Conservation (phyloP, 1,139 yeast genomes). For the Hyphopichia fennica region DNA sequence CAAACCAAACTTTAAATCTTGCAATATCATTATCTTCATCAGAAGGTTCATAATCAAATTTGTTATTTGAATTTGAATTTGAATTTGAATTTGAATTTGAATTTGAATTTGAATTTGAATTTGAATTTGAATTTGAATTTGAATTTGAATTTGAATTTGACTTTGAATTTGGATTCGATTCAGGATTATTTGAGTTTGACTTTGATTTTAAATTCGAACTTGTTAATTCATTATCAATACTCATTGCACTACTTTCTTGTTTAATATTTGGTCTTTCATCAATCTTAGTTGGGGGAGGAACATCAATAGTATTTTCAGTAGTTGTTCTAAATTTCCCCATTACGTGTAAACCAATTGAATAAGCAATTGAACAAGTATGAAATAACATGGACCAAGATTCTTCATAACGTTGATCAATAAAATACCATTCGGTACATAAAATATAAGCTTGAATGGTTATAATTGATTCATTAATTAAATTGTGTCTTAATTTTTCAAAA, state of each 20-base stretch:
- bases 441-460: conserved; percentile 50
- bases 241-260: not conserved
- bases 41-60: conserved; percentile 18
- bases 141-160: not conserved
- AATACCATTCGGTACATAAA: conserved; percentile 51
- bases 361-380: conserved; percentile 50
- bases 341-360: conserved; percentile 54
- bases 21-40: conserved; percentile 31
- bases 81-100: not conserved
- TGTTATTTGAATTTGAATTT: not conserved
- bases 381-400: conserved; percentile 51
- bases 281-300: not conserved
- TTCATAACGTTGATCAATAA: conserved; percentile 49
- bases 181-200: too few relatives aligned
- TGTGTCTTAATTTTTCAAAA: conserved; percentile 46
- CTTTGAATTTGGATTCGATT: not conserved
- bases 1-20: conserved; percentile 50
- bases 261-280: not conserved
- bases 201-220: too few relatives aligned
- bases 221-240: not conserved
- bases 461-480: conserved; percentile 47
- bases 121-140: conserved; percentile 1
- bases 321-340: conserved; percentile 27
- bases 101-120: not conserved
- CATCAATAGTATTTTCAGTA: not conserved